These are phyloP conservation scores for Tanacetum coccineum DNA, from an alignment of 129 eudicot species.

Conservation along the genomic window DNA sequence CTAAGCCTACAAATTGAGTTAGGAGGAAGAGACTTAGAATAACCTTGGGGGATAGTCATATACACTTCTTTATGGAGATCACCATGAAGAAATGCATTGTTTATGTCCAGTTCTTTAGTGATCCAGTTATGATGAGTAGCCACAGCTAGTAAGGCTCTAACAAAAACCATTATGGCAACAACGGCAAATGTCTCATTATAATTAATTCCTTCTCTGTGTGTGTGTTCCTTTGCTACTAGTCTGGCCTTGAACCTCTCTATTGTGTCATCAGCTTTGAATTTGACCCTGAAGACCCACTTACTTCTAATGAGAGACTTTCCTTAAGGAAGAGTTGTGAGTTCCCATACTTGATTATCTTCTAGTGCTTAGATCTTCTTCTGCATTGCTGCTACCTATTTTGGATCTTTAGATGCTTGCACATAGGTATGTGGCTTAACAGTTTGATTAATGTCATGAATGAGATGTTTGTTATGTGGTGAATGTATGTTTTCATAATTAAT, in stretches of 20 bases:
- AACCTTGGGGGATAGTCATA: too few relatives aligned
- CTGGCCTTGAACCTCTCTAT: background rate
- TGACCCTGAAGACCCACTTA: background rate
- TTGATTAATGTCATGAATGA: too few relatives aligned
- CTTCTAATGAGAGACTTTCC: background rate
- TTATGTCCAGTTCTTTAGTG: too few relatives aligned
- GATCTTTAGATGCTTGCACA: background rate
- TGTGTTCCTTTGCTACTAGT: background rate
- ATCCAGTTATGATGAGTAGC: too few relatives aligned
- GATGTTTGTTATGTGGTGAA: background rate
- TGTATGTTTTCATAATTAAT: too few relatives aligned
- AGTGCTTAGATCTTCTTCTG: background rate
- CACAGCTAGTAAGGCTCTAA: too few relatives aligned
- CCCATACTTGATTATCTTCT: background rate
- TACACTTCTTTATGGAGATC: too few relatives aligned
- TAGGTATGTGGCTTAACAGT: background rate
- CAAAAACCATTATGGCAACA: too few relatives aligned
- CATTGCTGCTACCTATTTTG: background rate
- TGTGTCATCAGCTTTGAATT: background rate
- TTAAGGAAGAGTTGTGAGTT: background rate
- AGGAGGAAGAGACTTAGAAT: too few relatives aligned
- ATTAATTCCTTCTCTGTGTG: background rate
- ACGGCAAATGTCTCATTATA: too few relatives aligned
- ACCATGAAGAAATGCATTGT: too few relatives aligned
- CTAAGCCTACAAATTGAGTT: too few relatives aligned